A percentile compares a stretch with the other conserved stretches of the same genome.
Conservation (phyloP, 129 eudicot genomes). For the Helianthus annuus region HanXRQr2.0-SUNRISE NC_035447.2:174092309-174092808, state of each 20-base stretch:
- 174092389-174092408: no score
- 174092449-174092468: conserved; percentile 21
- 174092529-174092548: conserved; percentile 10
- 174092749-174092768: conserved; percentile 97
- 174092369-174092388: no score
- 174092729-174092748: conserved; percentile 66
- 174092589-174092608: conserved; percentile 51
- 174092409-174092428: no score
- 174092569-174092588: conserved; percentile 48
- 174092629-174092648: conserved; percentile 17
- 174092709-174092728: conserved; percentile 33
- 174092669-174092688: conserved; percentile 26
- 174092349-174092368: no score
- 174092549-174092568: conserved; percentile 22
- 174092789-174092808: conserved; percentile 94
- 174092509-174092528: conserved; percentile 9
- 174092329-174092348: no score
- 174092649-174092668: conserved; percentile 20
- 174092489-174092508: conserved; percentile 18
- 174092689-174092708: conserved; percentile 5
- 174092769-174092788: conserved; percentile 88
- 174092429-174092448: neutral
- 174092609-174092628: conserved; percentile 51
- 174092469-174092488: neutral
- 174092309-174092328: no score